Evolutionary conservation across 2,329 filamentous ascomycete genomes (phyloP).

Genomic region (Trichoderma arundinaceum): DNA sequence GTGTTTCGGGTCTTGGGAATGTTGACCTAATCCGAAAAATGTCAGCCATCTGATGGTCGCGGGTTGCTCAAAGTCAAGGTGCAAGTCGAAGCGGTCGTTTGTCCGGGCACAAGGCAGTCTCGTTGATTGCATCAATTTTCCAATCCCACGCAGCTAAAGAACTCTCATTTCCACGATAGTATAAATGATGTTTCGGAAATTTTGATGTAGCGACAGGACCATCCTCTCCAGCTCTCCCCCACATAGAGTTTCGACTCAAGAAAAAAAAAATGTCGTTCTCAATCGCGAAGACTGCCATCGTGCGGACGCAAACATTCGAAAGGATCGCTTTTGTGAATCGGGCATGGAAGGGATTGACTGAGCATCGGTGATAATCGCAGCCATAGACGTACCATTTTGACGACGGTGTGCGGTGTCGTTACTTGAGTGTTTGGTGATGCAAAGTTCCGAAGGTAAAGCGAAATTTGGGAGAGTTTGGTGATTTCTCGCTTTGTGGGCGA

Average conservation of each 20-base stretch:
- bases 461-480: conserved; percentile 52
- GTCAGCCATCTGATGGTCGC: conserved; percentile 36
- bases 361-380: conserved; percentile 22
- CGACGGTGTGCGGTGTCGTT: conserved; percentile 53
- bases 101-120: conserved; percentile 35
- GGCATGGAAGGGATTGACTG: conserved; percentile 28
- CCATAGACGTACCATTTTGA: conserved; percentile 55
- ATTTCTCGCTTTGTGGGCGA: conserved; percentile 54
- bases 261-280: conserved; percentile 7
- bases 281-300: conserved; percentile 41
- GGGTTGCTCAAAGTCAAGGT: conserved; percentile 8
- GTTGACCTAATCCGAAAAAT: conserved; percentile 73
- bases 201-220: background rate
- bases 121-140: conserved; percentile 10
- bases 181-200: background rate
- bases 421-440: conserved; percentile 51
- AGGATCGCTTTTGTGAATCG: conserved; percentile 26
- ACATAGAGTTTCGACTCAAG: background rate
- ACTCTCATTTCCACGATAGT: background rate
- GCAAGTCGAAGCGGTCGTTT: conserved; percentile 30
- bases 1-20: conserved; percentile 97
- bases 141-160: background rate
- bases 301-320: conserved; percentile 39
- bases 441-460: conserved; percentile 45
- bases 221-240: background rate